Base-by-base conservation (phyloP, 805 yeast genomes). In the Candida suzukii region DNA sequence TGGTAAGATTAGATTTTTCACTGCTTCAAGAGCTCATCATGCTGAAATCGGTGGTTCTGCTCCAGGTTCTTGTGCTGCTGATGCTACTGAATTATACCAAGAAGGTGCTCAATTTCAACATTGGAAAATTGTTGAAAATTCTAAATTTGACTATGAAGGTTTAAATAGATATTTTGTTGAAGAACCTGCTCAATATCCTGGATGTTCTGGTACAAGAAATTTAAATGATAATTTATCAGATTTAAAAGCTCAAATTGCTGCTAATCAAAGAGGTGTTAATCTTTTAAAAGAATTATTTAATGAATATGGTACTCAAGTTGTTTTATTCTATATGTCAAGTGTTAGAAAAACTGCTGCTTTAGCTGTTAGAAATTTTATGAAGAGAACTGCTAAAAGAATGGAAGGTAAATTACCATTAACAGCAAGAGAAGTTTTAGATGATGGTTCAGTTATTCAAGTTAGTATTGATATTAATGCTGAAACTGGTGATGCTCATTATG, bases 1-100 rank as follows among this genome's bases (percentile, higher is more conserved):
- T 17, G 67, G 66, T 21, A 56, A 64, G 30, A 68, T 73, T 13
- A 62, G 67, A 24, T 76, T 74, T 49, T 73, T 74, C 60, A 71
- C 72, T 16, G 82, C 81, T 4, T 67, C 80, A 1, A 60, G 82
- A 44, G 81, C 80, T 4, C 82, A 76, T 55, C 83, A 76, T 56
- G 74, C 81, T 21, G 82, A 76, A 47, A 76, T 76, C 49, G 82
- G 82, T 32, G 76, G 78, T 13, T 67, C 76, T 38, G 65, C 76
- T 37, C 78, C 80, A 9, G 80, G 80, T 3, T 69, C 76, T 1
- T 73, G 72, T 65, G 74, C 78, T 22, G 71, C 81, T 3, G 63
- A 73, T 51, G 76, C 81, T 12, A 72, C 71, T 48, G 66, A 70
- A 29, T 63, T 76, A 30, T 68, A 57, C 44, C 75, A 75, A 44